Conservation (phyloP, 305 asterid species). For the Plantago lanceolata region DNA sequence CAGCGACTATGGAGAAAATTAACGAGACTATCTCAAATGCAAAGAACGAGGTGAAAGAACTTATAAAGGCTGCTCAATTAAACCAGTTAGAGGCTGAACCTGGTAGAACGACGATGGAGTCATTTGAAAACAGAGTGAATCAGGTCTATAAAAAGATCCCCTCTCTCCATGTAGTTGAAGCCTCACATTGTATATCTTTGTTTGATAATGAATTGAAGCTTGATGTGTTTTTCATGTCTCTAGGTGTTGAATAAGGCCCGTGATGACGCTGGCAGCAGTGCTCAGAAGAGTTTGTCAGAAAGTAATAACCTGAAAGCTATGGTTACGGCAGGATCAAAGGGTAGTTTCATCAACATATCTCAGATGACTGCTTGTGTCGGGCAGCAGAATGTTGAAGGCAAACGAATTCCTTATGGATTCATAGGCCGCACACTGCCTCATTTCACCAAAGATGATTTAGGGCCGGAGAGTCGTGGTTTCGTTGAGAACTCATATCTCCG, state of each 20-base stretch:
- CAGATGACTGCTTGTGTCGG: slow-evolving; percentile 99
- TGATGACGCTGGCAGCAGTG: slow-evolving; percentile 99
- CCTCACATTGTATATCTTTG: background rate
- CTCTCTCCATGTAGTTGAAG: slow-evolving; percentile 1
- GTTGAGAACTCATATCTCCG: slow-evolving; percentile 97
- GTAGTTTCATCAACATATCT: slow-evolving; percentile 96
- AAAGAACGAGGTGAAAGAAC: slow-evolving; percentile 84
- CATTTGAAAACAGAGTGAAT: slow-evolving; percentile 94
- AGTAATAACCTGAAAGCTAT: slow-evolving; percentile 97
- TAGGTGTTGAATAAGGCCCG: slow-evolving; percentile 99
- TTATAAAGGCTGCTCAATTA: slow-evolving; percentile 65
- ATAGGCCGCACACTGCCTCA: slow-evolving; percentile 87
- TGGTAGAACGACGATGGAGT: slow-evolving; percentile 94
- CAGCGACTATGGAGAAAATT: slow-evolving; percentile 81
- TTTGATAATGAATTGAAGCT: slow-evolving; percentile 15
- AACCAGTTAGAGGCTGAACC: slow-evolving; percentile 95
- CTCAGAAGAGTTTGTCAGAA: slow-evolving; percentile 92
- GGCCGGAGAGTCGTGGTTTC: slow-evolving; percentile 99
- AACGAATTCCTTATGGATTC: slow-evolving; percentile 96
- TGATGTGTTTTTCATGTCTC: slow-evolving; percentile 27
- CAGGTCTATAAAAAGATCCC: slow-evolving; percentile 50
- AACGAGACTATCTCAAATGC: slow-evolving; percentile 81
- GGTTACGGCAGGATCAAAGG: slow-evolving; percentile 99
- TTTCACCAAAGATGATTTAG: slow-evolving; percentile 84
- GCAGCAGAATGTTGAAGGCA: slow-evolving; percentile 98